Percentiles rank a stretch among this genome's conserved stretches.
These are phyloP conservation scores for Boletellus sp. DNA, from an alignment of 768 basidiomycete genomes.

Conservation along the genomic window DNA sequence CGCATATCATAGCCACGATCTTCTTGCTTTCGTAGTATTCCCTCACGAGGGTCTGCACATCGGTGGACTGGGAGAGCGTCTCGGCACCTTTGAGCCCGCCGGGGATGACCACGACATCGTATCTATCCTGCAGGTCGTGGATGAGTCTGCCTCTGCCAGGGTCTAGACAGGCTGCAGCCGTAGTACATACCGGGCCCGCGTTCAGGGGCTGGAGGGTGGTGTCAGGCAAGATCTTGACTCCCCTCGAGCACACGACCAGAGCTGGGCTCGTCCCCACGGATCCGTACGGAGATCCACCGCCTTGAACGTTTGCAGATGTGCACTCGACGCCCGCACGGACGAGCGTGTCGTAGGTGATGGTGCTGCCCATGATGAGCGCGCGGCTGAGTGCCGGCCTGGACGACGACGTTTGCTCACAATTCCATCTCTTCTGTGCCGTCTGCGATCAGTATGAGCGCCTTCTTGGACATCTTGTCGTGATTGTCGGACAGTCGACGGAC, in stretches of 20 bases:
- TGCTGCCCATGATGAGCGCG: constrained; percentile 21
- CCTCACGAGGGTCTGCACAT: constrained; percentile 61
- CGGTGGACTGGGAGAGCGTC: constrained; percentile 55
- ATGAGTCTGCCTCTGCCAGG: not conserved
- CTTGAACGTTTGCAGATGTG: constrained; percentile 62
- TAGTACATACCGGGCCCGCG: constrained; percentile 50
- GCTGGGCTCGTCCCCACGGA: constrained; percentile 37
- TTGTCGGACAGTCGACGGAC: constrained; percentile 1
- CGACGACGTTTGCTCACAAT: constrained; percentile 50
- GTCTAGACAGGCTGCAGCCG: not conserved
- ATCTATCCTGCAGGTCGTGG: constrained; percentile 45
- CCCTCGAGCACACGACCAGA: constrained; percentile 63
- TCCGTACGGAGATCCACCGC: constrained; percentile 25
- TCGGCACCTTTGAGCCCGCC: constrained; percentile 79
- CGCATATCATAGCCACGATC: constrained; percentile 82
- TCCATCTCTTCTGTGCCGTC: constrained; percentile 90
- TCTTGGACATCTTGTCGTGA: constrained; percentile 24
- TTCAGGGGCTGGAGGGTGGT: constrained; percentile 42
- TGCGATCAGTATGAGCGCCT: constrained; percentile 68
- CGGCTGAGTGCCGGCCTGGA: not conserved
- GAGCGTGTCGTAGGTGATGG: constrained; percentile 78
- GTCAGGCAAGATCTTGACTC: constrained; percentile 71
- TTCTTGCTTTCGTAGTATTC: constrained; percentile 39
- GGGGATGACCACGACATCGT: constrained; percentile 69
- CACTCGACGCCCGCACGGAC: constrained; percentile 68